Conservation (phyloP, 2,329 filamentous ascomycete species). For the Fusarium longipes region DNA sequence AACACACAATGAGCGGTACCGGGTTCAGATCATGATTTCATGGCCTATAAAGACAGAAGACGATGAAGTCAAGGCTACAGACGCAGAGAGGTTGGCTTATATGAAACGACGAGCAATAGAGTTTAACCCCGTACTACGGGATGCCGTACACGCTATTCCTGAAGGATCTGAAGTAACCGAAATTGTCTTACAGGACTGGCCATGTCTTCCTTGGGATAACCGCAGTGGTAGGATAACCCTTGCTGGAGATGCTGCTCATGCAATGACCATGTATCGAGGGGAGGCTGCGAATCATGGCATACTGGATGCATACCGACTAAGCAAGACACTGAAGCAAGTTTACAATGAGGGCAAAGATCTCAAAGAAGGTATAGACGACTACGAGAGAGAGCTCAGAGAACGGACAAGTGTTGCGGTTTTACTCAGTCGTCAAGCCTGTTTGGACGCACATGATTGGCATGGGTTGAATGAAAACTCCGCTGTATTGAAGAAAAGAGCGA, state of each 20-base stretch:
- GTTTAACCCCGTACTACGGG: constrained; percentile 4
- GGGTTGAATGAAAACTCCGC: constrained; percentile 11
- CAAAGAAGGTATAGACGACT: not conserved
- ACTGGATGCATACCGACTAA: not conserved
- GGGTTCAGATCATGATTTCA: constrained; percentile 14
- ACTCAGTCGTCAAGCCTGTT: constrained; percentile 11
- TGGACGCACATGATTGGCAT: constrained; percentile 14
- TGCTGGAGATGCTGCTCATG: constrained; percentile 13
- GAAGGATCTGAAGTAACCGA: constrained; percentile 6
- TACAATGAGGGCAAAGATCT: not conserved
- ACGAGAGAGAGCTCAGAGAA: constrained; percentile 4
- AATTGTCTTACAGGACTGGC: constrained; percentile 16
- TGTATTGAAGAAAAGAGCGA: constrained; percentile 9
- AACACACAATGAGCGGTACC: not conserved
- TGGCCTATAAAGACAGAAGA: constrained; percentile 6
- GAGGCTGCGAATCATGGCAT: constrained; percentile 15
- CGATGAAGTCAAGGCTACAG: constrained; percentile 3
- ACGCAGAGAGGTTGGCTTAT: not conserved
- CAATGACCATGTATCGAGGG: constrained; percentile 18
- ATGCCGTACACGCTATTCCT: not conserved
- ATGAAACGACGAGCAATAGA: constrained; percentile 11
- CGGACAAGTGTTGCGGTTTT: constrained; percentile 8
- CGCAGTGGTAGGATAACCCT: not conserved
- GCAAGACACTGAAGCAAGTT: not conserved
- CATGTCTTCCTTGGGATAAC: constrained; percentile 7